These are phyloP conservation scores for Panus rudis DNA, from an alignment of 768 basidiomycete species.

Conservation along the genomic window DNA sequence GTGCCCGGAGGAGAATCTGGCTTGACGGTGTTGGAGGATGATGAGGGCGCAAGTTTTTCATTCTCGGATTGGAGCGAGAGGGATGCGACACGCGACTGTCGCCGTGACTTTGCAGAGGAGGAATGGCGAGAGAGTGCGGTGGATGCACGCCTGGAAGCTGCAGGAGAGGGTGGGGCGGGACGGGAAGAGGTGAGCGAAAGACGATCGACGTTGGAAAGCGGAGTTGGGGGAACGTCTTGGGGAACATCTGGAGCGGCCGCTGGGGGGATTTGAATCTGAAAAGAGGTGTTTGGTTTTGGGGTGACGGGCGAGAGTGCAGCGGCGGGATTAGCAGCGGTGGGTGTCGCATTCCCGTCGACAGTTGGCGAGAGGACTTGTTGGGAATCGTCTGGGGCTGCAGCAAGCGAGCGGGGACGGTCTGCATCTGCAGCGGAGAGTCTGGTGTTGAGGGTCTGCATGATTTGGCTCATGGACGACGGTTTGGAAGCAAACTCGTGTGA, in stretches of 20 bases:
- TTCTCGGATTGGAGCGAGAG: constrained; percentile 28
- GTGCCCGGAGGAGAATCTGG: constrained; percentile 4
- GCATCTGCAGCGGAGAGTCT: constrained; percentile 3
- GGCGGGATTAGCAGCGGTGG: constrained; percentile 15
- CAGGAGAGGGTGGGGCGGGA: constrained; percentile 58
- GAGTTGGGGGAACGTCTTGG: constrained; percentile 20
- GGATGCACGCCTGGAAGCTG: constrained; percentile 38
- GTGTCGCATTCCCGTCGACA: constrained; percentile 13
- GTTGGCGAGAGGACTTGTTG: neutral
- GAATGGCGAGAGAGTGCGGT: constrained; percentile 25
- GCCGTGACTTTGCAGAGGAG: constrained; percentile 27
- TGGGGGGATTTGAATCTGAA: constrained; percentile 6
- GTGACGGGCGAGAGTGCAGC: constrained; percentile 15
- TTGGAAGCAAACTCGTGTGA: constrained; percentile 62
- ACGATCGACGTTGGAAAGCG: constrained; percentile 21
- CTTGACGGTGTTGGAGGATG: constrained; percentile 14
- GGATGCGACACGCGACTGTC: constrained; percentile 31
- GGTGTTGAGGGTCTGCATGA: constrained; percentile 14
- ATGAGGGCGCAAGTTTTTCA: constrained; percentile 29
- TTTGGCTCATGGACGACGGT: constrained; percentile 23
- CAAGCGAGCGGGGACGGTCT: constrained; percentile 2
- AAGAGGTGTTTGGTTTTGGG: constrained; percentile 8
- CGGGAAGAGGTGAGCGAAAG: constrained; percentile 40
- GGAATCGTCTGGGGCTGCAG: neutral
- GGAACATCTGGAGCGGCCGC: constrained; percentile 19